Evolutionary conservation across 805 yeast genomes (phyloP).

Genomic region (Zygosaccharomyces kombuchaensis): DNA sequence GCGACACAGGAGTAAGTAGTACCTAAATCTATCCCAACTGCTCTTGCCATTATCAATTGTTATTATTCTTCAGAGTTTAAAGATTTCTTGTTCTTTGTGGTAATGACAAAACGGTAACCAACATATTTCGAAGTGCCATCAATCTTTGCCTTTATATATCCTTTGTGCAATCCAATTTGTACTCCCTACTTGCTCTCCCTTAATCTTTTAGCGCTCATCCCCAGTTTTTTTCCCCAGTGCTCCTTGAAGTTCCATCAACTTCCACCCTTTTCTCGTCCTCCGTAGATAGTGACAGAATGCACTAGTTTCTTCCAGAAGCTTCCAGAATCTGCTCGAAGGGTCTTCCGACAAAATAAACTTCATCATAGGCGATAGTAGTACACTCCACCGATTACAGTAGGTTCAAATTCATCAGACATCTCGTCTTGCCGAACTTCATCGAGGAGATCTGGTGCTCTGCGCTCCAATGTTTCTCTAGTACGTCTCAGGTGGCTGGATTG

Average conservation of each 20-base stretch:
- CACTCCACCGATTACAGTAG: constrained; percentile 20
- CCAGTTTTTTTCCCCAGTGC: constrained; percentile 6
- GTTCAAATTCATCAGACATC: constrained; percentile 19
- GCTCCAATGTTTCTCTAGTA: constrained; percentile 5
- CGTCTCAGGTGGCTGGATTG: constrained; percentile 9
- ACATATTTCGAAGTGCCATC: not conserved
- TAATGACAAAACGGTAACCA: not conserved
- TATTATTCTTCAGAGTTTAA: not conserved
- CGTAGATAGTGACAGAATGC: not conserved
- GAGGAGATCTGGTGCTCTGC: constrained; percentile 3
- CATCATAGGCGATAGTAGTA: constrained; percentile 10
- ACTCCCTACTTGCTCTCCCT: constrained; percentile 8
- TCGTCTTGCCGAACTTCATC: constrained; percentile 4
- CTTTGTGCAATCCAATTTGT: not conserved
- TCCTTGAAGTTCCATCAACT: constrained; percentile 6
- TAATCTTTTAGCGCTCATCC: constrained; percentile 6
- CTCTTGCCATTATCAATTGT: constrained; percentile 40
- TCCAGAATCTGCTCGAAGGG: constrained; percentile 4
- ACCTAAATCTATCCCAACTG: constrained; percentile 77
- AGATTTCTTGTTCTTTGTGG: not conserved
- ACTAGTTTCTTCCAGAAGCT: not conserved
- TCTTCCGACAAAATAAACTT: not conserved
- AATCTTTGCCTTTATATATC: constrained; percentile 5
- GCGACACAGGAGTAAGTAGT: constrained; percentile 96
- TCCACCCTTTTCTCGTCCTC: constrained; percentile 1